phyloP scores from a whole-genome alignment of 2,329 filamentous ascomycete species.

The Xylariaceae sp. region DNA sequence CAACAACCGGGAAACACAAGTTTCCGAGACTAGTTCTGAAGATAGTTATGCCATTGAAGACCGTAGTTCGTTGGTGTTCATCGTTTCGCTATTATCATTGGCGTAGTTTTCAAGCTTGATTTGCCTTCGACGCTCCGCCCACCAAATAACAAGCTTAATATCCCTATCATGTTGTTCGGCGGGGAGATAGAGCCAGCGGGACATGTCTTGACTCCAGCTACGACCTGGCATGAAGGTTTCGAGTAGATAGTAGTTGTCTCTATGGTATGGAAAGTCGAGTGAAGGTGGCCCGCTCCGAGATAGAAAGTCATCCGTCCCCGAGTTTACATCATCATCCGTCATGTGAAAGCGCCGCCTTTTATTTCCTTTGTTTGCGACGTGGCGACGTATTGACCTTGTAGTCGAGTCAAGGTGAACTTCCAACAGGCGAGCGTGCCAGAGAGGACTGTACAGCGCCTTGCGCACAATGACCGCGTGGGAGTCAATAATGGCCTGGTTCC shows the following conservation, averaged over 20 bases:
- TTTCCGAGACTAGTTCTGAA: neutral
- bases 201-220: conserved; percentile 45
- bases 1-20: neutral
- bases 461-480: conserved; percentile 42
- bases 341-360: conserved; percentile 43
- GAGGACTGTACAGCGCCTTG: conserved; percentile 42
- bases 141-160: conserved; percentile 32
- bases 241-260: conserved; percentile 57
- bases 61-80: neutral
- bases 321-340: conserved; percentile 41
- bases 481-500: conserved; percentile 46
- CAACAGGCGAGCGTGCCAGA: conserved; percentile 49
- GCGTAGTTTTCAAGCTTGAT: conserved; percentile 2
- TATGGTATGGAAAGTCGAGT: conserved; percentile 49
- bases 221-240: conserved; percentile 55
- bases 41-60: neutral
- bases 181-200: conserved; percentile 47
- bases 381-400: conserved; percentile 42
- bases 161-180: conserved; percentile 39
- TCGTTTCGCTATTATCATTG: neutral
- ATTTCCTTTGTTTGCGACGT: conserved; percentile 48
- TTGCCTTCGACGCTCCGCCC: conserved; percentile 23
- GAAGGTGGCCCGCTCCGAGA: conserved; percentile 47
- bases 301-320: conserved; percentile 49
- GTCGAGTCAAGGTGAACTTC: conserved; percentile 47